Base-by-base conservation (phyloP, 345 rosid genomes). In the Moringa oleifera region DNA sequence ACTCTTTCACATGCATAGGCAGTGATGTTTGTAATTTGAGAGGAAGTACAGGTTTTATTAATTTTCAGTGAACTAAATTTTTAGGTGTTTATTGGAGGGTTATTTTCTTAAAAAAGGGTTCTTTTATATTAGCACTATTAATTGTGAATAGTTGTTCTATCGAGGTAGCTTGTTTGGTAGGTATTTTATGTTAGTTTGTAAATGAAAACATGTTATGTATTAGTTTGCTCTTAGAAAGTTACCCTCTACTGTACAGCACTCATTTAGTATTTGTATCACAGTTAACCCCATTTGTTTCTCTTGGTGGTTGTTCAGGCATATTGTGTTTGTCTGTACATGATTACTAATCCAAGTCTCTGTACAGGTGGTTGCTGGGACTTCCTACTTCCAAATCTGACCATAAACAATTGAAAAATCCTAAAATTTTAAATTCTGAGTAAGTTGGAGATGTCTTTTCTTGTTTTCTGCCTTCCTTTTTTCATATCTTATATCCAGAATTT, bases 341-440 rank as follows among this genome's bases (percentile, higher is more conserved):
- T 55, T 41, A 22, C 19, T 9, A 23, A 1, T 2, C 18, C 37
- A 0, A 59, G 53, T 21, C 47, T 4, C 21, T 77, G 71, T 77
- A 71, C 77, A 91, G 98, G 78, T 86, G 96, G 94, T 75, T 91
- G 66, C 73, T 89, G 75, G 96, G 87, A 56, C 75, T 72, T 37
- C 74, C 80, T 7, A 22, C 75, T 9, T 69, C 85, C 61, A 71
- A 70, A 61, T 66, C 77, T 0, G 65, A 79, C 53, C 51, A 51
- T 18, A 59, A 82, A 53, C 64, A 56, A 57, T 65, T 55, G 17
- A 72, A 57, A 74, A 80, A 53, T 23, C 74, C 81, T 1, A 66
- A 81, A 61, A 70, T 84, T 76, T 69, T 79, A 19, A 75, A 73
- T 19, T 18, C 64, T 25, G 68, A 66, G 96, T 88, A 62, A 67